Evolutionary conservation across 1,284 basidiomycete genomes (phyloP), one percentile per base, ranked within the genome.

Genomic region (Leccinum fallax): DNA sequence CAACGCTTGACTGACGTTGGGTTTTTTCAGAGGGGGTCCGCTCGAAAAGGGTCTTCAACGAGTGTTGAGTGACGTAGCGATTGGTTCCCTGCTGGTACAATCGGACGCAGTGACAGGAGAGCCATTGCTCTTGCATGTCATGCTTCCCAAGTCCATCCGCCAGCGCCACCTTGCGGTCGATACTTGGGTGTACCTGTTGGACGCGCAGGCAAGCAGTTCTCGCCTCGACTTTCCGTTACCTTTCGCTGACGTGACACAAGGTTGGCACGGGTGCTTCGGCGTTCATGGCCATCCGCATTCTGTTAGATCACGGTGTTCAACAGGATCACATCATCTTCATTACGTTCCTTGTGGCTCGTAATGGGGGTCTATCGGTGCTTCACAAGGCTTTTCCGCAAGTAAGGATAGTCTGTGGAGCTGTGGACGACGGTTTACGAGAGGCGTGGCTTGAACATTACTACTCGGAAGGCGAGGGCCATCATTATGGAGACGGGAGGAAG

Each of bases 221-320:
- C 21, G 0, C 13, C 15, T 40, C 32, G 1, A 28, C 11, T 55
- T 19, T 58, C 16, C 26, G 5, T 13, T 24, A 5, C 19, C 46
- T 24, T 11, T 1, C 55, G 55, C n/a, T 53, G 52, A 63, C 32
- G 15, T 51, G 49, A 30, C 43, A 24, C 48, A 65, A 97, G 87
- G 95, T 98, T 75, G 95, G 94, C 5, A 98, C 96, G 0, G 97
- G 91, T 3, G 96, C 97, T 0, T 89, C 96, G 4, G 95, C 94
- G 1, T 90, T 96, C 76, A 98, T 98, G 97, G 93, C 95, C 0
- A 92, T 99, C 61, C 89, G 97, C n/a, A 87, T 97, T 5, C 80
- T 98, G 16, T 83, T 98, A 28, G 97, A 99, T 72, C 97, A 99
- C 70, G 95, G 96, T n/a, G 89, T 98, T 8, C 85, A 74, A 66